Conservation (phyloP, 192 early-diverging fungal genomes). For the Geosiphon pyriformis region DNA sequence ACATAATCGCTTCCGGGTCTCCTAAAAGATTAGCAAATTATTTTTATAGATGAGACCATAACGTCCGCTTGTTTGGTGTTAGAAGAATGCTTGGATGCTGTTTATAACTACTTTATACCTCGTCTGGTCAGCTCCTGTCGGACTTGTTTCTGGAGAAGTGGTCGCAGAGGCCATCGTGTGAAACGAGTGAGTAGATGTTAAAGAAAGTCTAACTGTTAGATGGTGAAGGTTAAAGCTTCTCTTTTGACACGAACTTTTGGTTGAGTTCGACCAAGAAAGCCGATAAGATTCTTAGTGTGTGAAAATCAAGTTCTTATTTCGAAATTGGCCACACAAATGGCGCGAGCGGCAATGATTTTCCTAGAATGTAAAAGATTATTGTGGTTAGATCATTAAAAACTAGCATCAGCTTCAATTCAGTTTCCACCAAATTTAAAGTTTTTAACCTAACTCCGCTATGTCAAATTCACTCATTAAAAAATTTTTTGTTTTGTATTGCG, state of each 20-base stretch:
- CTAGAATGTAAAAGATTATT: too few relatives aligned
- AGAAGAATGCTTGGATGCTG: not conserved
- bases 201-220: conserved; percentile 26
- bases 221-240: conserved; percentile 8
- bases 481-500: too few relatives aligned
- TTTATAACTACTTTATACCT: not conserved
- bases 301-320: not conserved
- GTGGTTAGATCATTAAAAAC: too few relatives aligned
- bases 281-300: not conserved
- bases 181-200: conserved; percentile 25
- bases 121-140: conserved; percentile 15
- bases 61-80: not conserved
- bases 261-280: conserved; percentile 19
- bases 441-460: too few relatives aligned
- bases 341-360: too few relatives aligned
- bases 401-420: too few relatives aligned
- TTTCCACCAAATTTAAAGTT: too few relatives aligned
- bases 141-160: conserved; percentile 24
- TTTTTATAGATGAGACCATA: not conserved
- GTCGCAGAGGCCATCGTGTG: conserved; percentile 22
- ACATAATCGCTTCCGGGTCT: conserved; percentile 9
- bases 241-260: conserved; percentile 15
- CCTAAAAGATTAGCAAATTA: not conserved
- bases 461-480: too few relatives aligned
- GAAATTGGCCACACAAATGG: not conserved